Base-by-base conservation (phyloP, 2,329 filamentous ascomycete genomes). In the Paramyrothecium sp. region DNA sequence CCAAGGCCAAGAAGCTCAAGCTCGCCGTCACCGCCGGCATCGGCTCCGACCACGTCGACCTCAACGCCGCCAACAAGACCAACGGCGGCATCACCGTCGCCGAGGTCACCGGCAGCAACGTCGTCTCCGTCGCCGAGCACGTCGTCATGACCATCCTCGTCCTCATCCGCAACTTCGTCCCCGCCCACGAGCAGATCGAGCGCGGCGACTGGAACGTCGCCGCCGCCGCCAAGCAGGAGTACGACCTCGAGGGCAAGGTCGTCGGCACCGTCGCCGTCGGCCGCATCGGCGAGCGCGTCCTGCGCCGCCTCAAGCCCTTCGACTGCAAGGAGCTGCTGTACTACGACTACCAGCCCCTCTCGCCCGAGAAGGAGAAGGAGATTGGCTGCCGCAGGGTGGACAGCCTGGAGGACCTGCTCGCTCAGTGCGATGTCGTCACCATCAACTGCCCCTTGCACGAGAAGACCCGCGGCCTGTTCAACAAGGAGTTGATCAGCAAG, bases 391-490 rank as follows among this genome's bases (percentile, higher is more conserved):
- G 92, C 70, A 88, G 95, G 61, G 92, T 98, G 59, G 89, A 94
- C 52, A 85, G 75, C 70, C 88, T 99, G 70, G 93, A 97, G 84
- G 94, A 98, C 77, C 89, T 99, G 87, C 79, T 99, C 61, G 83
- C 86, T 46, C 92, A 96, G 83, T 98, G 94, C 76, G 95, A 98
- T 68, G 86, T 98, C 61, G 94, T 99, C 77, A 99, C 95, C 73
- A 98, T 99, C 83, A 99, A 99, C 89, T 97, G 93, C 85, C 95
- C 95, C 55, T 87, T 99, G 63, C 95, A 99, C 83, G 94, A 98
- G 86, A 96, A 96, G 87, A 99, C 95, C 38, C 86, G 88, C 61
- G 94, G 94, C 67, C 79, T 99, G 63, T 98, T 98, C 85, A 97
- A 98, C 89, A 97, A 97, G 89, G 92, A 98, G 52, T 84, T 98